Evolutionary conservation across 441 rosid species (phyloP).

Genomic region (Euphorbia corollata): DNA sequence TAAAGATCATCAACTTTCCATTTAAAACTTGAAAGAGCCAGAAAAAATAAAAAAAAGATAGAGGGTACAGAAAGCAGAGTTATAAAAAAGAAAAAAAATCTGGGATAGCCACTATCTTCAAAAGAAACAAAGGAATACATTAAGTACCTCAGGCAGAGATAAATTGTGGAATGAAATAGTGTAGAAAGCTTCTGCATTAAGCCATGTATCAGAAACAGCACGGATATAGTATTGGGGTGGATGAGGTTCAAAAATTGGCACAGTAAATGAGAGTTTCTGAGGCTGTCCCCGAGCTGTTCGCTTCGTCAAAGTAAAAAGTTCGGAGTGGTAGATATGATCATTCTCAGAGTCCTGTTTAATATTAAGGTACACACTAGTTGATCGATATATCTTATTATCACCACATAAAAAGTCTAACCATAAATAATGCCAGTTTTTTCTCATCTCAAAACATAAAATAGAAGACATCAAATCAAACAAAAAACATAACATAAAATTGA

Average conservation of each 20-base stretch:
- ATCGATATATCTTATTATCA: background rate
- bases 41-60: background rate
- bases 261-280: slow-evolving; percentile 86
- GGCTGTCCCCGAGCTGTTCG: slow-evolving; percentile 82
- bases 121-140: background rate
- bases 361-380: slow-evolving; percentile 13
- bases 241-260: slow-evolving; percentile 99
- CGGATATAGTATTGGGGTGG: slow-evolving; percentile 96
- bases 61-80: background rate
- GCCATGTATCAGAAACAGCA: slow-evolving; percentile 99
- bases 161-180: slow-evolving; percentile 90
- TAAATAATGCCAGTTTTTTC: background rate
- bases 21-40: slow-evolving; percentile 17
- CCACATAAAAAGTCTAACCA: too few relatives aligned
- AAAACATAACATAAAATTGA: background rate
- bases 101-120: background rate
- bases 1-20: slow-evolving; percentile 24
- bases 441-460: background rate
- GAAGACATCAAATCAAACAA: background rate
- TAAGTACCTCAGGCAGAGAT: slow-evolving; percentile 76
- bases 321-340: slow-evolving; percentile 97
- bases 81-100: background rate
- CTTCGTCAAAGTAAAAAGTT: slow-evolving; percentile 88
- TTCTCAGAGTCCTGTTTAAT: slow-evolving; percentile 84
- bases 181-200: slow-evolving; percentile 90